Conservation (phyloP, 2,329 filamentous ascomycete species). For the Aspergillus versicolor region DNA sequence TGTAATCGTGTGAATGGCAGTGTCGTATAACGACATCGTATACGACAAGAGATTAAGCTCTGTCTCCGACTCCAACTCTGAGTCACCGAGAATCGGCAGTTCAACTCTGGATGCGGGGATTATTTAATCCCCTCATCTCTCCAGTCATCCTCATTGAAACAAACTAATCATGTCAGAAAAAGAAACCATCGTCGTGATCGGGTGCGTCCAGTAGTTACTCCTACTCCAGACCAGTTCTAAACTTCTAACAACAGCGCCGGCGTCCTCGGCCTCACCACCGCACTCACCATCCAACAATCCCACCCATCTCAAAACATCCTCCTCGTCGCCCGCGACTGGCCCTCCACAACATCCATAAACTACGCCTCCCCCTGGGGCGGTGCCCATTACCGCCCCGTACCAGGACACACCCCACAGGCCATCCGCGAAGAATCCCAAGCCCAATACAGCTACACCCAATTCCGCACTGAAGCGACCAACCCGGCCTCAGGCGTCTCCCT, state of each 20-base stretch:
- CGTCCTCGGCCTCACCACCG: slow-evolving; percentile 40
- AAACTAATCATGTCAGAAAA: slow-evolving; percentile 21
- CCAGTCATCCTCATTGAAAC: too few species aligned
- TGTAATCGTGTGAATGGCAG: neutral
- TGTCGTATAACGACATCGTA: too few species aligned
- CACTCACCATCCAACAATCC: slow-evolving; percentile 34
- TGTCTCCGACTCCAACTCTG: neutral
- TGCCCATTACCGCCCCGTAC: slow-evolving; percentile 49
- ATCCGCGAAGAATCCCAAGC: slow-evolving; percentile 39
- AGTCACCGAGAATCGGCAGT: neutral
- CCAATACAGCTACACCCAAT: slow-evolving; percentile 37
- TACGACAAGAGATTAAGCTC: too few species aligned
- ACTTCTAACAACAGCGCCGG: too few species aligned
- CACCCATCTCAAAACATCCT: slow-evolving; percentile 33
- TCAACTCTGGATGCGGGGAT: neutral
- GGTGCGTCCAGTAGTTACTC: too few species aligned
- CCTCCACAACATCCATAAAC: slow-evolving; percentile 40
- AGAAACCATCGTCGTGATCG: slow-evolving; percentile 40
- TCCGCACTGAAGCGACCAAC: slow-evolving; percentile 34
- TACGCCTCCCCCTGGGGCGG: slow-evolving; percentile 50
- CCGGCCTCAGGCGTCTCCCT: slow-evolving; percentile 40
- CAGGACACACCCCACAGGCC: slow-evolving; percentile 37
- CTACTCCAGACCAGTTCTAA: too few species aligned
- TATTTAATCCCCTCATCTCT: neutral
- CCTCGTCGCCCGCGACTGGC: slow-evolving; percentile 43